Percentiles rank a stretch among this genome's conserved stretches.
Evolutionary conservation across 768 basidiomycete genomes (phyloP).

Genomic region (Daedaleopsis sinensis): DNA sequence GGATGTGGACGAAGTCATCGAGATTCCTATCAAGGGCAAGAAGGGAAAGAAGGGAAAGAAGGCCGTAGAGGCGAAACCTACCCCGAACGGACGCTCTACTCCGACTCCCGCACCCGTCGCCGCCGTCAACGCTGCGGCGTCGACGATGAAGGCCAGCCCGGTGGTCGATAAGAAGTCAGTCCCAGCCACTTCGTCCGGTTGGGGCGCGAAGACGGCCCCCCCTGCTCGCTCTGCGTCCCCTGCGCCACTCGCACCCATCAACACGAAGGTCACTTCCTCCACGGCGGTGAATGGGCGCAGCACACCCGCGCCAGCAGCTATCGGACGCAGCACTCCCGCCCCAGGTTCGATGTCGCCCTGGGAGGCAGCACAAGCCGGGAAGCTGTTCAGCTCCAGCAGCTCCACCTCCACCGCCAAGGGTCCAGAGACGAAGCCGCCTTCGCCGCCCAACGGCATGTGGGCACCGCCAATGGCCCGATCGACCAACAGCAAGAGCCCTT

Average conservation of each 20-base stretch:
- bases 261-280: slow-evolving; percentile 2
- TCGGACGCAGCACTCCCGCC: slow-evolving; percentile 2
- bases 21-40: slow-evolving; percentile 18
- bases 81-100: slow-evolving; percentile 11
- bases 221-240: slow-evolving; percentile 13
- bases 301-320: not conserved
- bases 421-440: slow-evolving; percentile 5
- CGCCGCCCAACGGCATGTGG: slow-evolving; percentile 6
- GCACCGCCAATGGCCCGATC: slow-evolving; percentile 11
- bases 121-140: not conserved
- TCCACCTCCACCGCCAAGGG: not conserved
- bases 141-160: slow-evolving; percentile 1
- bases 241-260: slow-evolving; percentile 13
- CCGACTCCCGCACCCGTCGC: slow-evolving; percentile 8
- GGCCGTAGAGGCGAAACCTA: slow-evolving; percentile 10
- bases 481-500: slow-evolving; percentile 14
- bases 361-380: slow-evolving; percentile 6
- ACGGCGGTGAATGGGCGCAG: not conserved
- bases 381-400: not conserved
- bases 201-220: slow-evolving; percentile 5
- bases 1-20: slow-evolving; percentile 21
- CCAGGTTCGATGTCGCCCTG: slow-evolving; percentile 2
- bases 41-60: slow-evolving; percentile 15
- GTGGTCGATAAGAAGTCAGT: slow-evolving; percentile 4
- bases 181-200: not conserved